Percentiles rank a stretch among this genome's conserved stretches.
Evolutionary conservation across 306 rosid species (phyloP).

Genomic region (Rosa multiflora): DNA sequence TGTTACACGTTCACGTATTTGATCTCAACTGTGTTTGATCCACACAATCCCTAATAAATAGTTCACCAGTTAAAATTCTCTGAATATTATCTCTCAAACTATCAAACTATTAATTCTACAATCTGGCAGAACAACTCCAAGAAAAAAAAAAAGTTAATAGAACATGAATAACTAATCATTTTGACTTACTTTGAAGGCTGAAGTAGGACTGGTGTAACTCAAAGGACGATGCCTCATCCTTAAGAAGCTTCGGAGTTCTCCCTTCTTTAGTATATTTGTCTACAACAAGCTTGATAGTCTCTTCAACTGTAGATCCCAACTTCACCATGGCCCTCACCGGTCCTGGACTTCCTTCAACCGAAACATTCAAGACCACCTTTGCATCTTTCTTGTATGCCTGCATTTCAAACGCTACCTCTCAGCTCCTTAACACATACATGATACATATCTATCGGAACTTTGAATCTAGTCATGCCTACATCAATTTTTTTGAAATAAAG

Average conservation of each 20-base stretch:
- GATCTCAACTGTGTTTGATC: neutral
- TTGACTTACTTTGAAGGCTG: conserved; percentile 71
- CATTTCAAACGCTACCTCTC: conserved; percentile 1
- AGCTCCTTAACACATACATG: conserved; percentile 10
- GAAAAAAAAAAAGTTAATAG: neutral
- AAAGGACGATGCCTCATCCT: conserved; percentile 35
- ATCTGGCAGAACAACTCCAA: conserved; percentile 3
- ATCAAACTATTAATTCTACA: neutral
- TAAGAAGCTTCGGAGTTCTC: conserved; percentile 58
- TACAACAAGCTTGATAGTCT: conserved; percentile 57
- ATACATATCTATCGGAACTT: neutral
- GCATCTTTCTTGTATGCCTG: conserved; percentile 68
- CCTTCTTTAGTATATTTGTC: conserved; percentile 74
- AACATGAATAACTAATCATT: neutral
- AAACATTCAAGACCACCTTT: conserved; percentile 83
- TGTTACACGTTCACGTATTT: neutral
- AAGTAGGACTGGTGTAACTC: conserved; percentile 76
- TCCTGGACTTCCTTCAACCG: conserved; percentile 90
- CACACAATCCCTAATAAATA: neutral
- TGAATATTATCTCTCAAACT: neutral
- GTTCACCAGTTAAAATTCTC: neutral
- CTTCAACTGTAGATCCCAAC: conserved; percentile 70
- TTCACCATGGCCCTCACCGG: conserved; percentile 77
- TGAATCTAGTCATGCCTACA: neutral
- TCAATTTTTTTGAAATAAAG: neutral